Conservation (phyloP, 345 rosid genomes). For the Zanthoxylum bungeanum region DNA sequence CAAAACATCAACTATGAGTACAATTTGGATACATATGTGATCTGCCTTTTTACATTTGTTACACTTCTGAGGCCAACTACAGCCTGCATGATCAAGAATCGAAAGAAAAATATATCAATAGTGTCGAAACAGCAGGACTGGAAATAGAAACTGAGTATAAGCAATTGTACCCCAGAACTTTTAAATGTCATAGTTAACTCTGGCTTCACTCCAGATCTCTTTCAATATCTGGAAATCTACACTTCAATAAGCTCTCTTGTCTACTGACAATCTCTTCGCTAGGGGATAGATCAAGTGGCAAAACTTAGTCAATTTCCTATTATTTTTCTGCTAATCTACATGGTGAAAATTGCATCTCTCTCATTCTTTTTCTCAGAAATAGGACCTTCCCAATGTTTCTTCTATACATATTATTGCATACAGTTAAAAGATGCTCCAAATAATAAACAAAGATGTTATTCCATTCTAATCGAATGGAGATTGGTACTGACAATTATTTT, state of each 20-base stretch:
- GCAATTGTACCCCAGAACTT: background rate
- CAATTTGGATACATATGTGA: background rate
- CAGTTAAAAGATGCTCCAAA: background rate
- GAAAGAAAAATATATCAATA: background rate
- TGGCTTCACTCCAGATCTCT: background rate
- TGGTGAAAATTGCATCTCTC: background rate
- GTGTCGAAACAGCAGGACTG: background rate
- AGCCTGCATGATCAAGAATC: background rate
- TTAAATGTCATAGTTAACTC: background rate
- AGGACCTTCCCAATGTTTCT: background rate
- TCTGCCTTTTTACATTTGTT: background rate
- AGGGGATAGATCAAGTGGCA: background rate
- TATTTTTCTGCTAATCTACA: background rate
- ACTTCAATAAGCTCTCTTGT: background rate
- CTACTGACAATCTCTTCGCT: background rate
- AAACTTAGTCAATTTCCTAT: background rate
- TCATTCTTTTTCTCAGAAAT: background rate
- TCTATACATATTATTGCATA: background rate
- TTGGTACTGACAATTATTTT: constrained; percentile 42
- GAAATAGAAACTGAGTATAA: background rate
- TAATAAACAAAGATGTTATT: background rate
- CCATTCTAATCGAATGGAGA: constrained; percentile 16
- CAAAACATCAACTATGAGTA: background rate
- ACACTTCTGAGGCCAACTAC: background rate
- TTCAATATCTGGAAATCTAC: background rate